A percentile compares a stretch with the other conserved stretches of the same genome.
phyloP scores from a whole-genome alignment of 2,329 filamentous ascomycete genomes.

The Fusarium circinatum region DNA sequence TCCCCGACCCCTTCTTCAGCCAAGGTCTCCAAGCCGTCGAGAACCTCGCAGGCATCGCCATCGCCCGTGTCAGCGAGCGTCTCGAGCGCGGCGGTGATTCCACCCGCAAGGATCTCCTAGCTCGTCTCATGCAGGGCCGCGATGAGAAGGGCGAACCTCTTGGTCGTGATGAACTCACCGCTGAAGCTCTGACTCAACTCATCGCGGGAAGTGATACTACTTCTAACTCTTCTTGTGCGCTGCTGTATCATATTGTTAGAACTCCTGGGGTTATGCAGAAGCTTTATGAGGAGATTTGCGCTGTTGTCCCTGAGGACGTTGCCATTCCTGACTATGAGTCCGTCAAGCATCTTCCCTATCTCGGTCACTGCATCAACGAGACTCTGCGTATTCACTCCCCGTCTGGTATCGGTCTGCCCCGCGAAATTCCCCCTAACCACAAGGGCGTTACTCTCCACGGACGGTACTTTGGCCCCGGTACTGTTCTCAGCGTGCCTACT shows the following conservation, averaged over 20 bases:
- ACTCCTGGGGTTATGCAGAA: slow-evolving; percentile 77
- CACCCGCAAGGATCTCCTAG: slow-evolving; percentile 81
- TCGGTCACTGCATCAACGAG: slow-evolving; percentile 81
- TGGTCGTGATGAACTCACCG: slow-evolving; percentile 82
- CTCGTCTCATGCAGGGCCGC: slow-evolving; percentile 84
- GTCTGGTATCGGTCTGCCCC: slow-evolving; percentile 84
- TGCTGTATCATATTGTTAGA: slow-evolving; percentile 79
- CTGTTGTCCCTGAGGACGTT: slow-evolving; percentile 67
- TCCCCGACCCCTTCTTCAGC: slow-evolving; percentile 85
- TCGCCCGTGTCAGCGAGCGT: slow-evolving; percentile 80
- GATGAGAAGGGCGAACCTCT: slow-evolving; percentile 83
- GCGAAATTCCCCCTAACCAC: slow-evolving; percentile 72
- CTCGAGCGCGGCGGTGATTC: slow-evolving; percentile 71
- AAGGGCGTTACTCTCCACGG: slow-evolving; percentile 73
- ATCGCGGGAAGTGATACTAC: slow-evolving; percentile 84
- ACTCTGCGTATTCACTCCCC: slow-evolving; percentile 88
- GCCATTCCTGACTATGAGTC: slow-evolving; percentile 76
- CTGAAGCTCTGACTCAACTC: slow-evolving; percentile 88
- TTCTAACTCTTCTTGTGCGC: slow-evolving; percentile 82
- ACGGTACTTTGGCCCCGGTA: slow-evolving; percentile 78
- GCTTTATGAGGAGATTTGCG: slow-evolving; percentile 79
- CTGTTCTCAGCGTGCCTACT: slow-evolving; percentile 80
- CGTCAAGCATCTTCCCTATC: slow-evolving; percentile 80
- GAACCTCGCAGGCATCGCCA: slow-evolving; percentile 86
- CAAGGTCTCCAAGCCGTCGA: slow-evolving; percentile 79